Evolutionary conservation across 2,329 filamentous ascomycete species (phyloP).

Genomic region (Colletotrichum endophyticum): DNA sequence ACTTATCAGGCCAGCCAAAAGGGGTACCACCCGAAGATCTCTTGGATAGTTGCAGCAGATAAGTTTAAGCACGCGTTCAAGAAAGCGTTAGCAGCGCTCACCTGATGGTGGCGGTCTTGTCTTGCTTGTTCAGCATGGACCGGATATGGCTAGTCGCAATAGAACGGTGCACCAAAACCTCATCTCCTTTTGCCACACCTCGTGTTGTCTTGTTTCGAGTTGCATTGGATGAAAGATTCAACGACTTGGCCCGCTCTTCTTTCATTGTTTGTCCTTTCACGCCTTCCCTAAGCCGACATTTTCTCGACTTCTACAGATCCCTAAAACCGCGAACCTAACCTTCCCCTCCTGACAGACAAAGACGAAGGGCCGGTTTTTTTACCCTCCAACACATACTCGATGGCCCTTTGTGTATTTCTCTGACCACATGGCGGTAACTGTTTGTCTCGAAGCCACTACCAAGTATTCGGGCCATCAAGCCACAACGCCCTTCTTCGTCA

Average conservation of each 20-base stretch:
- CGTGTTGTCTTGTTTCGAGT: background rate
- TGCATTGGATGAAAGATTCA: background rate
- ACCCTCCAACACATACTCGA: background rate
- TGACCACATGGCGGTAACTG: background rate
- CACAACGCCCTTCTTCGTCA: background rate
- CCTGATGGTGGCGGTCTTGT: background rate
- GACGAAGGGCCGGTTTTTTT: background rate
- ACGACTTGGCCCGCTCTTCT: background rate
- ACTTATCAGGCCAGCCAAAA: background rate
- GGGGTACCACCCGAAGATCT: background rate
- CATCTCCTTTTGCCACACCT: background rate
- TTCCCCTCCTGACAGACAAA: background rate
- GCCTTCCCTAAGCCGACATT: background rate
- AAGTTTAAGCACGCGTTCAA: background rate
- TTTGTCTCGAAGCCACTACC: background rate
- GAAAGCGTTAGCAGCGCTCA: background rate
- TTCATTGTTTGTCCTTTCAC: background rate
- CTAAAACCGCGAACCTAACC: background rate
- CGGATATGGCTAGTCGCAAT: background rate
- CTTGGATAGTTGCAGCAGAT: background rate
- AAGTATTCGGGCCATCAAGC: background rate
- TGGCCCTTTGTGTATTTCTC: background rate
- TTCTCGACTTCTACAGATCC: background rate
- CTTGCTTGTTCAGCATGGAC: background rate
- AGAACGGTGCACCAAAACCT: background rate